Evolutionary conservation across 2,329 filamentous ascomycete species (phyloP).

Genomic region (Leptosphaerulina australis): DNA sequence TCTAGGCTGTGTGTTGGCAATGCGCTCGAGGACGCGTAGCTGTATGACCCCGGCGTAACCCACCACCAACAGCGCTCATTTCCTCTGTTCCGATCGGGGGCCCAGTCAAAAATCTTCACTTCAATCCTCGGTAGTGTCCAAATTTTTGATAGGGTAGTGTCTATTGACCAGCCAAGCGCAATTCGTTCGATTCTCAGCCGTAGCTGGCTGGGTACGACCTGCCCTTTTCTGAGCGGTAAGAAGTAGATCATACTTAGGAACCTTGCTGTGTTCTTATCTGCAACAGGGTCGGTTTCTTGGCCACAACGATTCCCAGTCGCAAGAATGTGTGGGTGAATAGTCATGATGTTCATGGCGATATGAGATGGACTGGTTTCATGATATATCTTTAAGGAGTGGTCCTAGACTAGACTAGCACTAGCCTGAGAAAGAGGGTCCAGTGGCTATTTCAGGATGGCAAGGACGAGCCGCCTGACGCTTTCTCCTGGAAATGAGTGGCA

Average conservation of each 20-base stretch:
- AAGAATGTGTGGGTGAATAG: slow-evolving; percentile 1
- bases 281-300: slow-evolving; percentile 2
- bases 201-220: slow-evolving; percentile 9
- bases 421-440: slow-evolving; percentile 12
- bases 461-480: slow-evolving; percentile 16
- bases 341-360: slow-evolving; percentile 6
- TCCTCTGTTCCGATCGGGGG: slow-evolving; percentile 1
- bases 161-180: slow-evolving; percentile 4
- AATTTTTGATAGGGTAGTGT: slow-evolving; percentile 7
- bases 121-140: background rate
- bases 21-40: background rate
- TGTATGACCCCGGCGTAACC: slow-evolving; percentile 2
- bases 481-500: slow-evolving; percentile 19
- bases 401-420: slow-evolving; percentile 7
- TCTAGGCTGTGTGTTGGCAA: slow-evolving; percentile 1
- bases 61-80: slow-evolving; percentile 4
- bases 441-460: slow-evolving; percentile 7
- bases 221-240: slow-evolving; percentile 2
- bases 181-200: slow-evolving; percentile 10
- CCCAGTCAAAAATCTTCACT: slow-evolving; percentile 1
- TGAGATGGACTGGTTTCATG: slow-evolving; percentile 11
- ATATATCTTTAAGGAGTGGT: slow-evolving; percentile 11
- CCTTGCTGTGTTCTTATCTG: slow-evolving; percentile 6
- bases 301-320: slow-evolving; percentile 12
- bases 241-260: slow-evolving; percentile 8